Percentiles rank a stretch among this genome's conserved stretches.
phyloP scores from a whole-genome alignment of 208 protist species.

The Naegleria lovaniensis region DNA sequence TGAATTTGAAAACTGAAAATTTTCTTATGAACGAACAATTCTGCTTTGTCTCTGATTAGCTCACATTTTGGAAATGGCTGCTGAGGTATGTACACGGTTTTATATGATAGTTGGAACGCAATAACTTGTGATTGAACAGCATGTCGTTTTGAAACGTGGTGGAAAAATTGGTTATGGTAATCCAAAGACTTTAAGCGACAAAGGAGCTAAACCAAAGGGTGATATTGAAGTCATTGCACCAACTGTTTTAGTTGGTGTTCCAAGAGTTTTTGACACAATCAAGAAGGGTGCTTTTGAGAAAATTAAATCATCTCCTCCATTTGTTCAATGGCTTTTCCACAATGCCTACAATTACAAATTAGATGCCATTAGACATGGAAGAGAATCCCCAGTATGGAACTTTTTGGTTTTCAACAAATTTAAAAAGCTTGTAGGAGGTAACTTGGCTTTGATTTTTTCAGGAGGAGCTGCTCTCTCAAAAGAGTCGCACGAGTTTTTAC shows the following conservation, averaged over 20 bases:
- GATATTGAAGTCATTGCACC: neutral
- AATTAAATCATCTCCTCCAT: neutral
- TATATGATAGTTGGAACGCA: no score
- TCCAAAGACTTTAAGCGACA: neutral
- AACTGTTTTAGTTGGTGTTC: constrained; percentile 21
- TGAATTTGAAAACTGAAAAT: no score
- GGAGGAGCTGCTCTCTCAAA: constrained; percentile 36
- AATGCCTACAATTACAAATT: neutral
- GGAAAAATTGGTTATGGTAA: neutral
- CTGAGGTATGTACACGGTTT: no score
- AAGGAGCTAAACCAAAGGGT: neutral
- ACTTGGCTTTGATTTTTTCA: constrained; percentile 25
- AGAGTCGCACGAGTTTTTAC: constrained; percentile 34
- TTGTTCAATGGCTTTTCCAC: neutral
- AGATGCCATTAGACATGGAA: neutral
- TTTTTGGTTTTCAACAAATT: constrained; percentile 37
- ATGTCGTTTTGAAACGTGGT: neutral
- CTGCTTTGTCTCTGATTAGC: neutral
- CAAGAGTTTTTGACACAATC: constrained; percentile 31
- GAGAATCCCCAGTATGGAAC: constrained; percentile 39
- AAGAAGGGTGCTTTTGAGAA: constrained; percentile 27
- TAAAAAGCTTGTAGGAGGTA: constrained; percentile 26
- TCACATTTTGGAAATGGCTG: constrained; percentile 20
- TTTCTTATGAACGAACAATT: no score
- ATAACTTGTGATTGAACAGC: neutral